Conservation (phyloP, 2,329 filamentous ascomycete genomes). For the Graphium sp. region DNA sequence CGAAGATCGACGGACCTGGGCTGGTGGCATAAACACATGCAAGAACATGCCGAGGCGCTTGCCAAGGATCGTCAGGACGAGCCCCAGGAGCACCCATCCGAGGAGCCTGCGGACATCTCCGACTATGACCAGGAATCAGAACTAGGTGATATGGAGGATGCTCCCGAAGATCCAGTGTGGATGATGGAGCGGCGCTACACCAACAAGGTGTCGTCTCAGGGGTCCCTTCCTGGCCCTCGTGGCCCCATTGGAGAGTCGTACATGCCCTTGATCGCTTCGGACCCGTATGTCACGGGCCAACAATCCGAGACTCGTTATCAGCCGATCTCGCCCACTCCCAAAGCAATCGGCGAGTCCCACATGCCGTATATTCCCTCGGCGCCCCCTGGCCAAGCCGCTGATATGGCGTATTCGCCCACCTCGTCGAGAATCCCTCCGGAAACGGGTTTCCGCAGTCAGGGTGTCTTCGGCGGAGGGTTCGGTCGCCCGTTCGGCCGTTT, state of each 20-base stretch:
- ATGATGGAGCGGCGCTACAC: no score
- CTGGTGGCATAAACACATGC: slow-evolving; percentile 72
- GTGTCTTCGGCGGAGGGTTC: no score
- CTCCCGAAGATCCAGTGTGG: no score
- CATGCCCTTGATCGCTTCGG: slow-evolving; percentile 10
- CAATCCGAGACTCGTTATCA: no score
- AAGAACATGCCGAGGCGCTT: slow-evolving; percentile 53
- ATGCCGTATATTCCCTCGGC: slow-evolving; percentile 16
- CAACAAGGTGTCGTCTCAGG: background rate
- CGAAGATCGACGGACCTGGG: slow-evolving; percentile 46
- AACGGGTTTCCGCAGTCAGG: background rate
- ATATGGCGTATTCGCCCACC: background rate
- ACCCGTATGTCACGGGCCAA: background rate
- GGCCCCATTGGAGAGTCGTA: slow-evolving; percentile 13
- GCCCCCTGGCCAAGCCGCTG: slow-evolving; percentile 10
- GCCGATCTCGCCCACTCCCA: background rate
- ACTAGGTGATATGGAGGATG: no score
- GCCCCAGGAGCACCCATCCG: slow-evolving; percentile 8
- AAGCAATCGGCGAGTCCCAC: slow-evolving; percentile 11
- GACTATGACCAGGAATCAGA: no score
- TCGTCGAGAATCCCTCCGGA: background rate
- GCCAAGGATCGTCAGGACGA: slow-evolving; percentile 24
- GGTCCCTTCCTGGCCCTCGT: slow-evolving; percentile 6
- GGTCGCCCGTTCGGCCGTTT: no score
- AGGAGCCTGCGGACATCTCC: slow-evolving; percentile 3